A percentile compares a stretch with the other conserved stretches of the same genome.
phyloP scores from a whole-genome alignment of 2,329 filamentous ascomycete genomes.

The Thermothelomyces thermophilus region DNA sequence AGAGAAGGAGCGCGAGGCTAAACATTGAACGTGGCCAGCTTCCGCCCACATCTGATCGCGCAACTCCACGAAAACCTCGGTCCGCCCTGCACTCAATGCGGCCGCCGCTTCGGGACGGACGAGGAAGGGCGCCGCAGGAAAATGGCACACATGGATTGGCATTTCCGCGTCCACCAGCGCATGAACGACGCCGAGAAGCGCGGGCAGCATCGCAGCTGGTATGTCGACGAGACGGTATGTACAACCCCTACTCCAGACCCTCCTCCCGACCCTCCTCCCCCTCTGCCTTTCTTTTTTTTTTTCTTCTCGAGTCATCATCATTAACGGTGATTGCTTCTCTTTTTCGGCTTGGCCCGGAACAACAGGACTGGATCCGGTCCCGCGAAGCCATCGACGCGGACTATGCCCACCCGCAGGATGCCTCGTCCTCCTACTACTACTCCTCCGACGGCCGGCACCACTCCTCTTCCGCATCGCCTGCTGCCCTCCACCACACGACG shows the following conservation, averaged over 20 bases:
- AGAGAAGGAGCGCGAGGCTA: not conserved
- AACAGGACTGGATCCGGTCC: conserved; percentile 87
- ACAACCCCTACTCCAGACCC: no score
- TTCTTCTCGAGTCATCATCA: no score
- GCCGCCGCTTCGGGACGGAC: conserved; percentile 73
- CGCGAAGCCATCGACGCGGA: conserved; percentile 70
- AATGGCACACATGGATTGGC: conserved; percentile 93
- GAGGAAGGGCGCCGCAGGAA: conserved; percentile 78
- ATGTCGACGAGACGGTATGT: conserved; percentile 76
- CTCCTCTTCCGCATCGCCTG: conserved; percentile 12
- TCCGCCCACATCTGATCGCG: conserved; percentile 64
- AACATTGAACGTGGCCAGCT: conserved; percentile 3
- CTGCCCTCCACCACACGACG: not conserved
- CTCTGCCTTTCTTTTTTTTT: not conserved
- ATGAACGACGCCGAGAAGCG: conserved; percentile 80
- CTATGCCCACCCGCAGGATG: conserved; percentile 29
- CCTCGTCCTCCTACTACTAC: not conserved
- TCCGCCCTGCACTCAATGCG: conserved; percentile 85
- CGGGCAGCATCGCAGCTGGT: conserved; percentile 89
- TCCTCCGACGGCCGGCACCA: not conserved
- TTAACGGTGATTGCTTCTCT: no score
- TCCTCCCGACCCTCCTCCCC: no score
- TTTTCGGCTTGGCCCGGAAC: no score
- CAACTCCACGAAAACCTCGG: conserved; percentile 75
- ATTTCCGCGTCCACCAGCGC: conserved; percentile 87